phyloP scores from a whole-genome alignment of 2,329 filamentous ascomycete species.

The Septoria linicola region DNA sequence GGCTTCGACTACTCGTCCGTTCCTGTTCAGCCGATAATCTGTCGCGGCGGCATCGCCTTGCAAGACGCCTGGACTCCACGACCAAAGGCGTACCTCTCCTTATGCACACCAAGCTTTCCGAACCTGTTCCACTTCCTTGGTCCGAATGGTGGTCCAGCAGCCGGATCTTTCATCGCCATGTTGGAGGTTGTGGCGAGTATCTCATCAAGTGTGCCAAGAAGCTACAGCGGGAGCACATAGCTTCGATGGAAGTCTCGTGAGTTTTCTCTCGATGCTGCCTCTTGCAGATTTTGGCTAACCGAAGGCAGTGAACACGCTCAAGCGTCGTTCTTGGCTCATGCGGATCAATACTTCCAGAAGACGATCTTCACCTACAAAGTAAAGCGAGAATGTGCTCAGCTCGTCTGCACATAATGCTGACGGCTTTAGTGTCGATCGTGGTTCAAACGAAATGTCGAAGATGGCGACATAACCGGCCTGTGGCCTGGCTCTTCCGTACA shows the following conservation, averaged over 20 bases:
- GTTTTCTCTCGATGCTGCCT: neutral
- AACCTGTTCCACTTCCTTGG: conserved; percentile 17
- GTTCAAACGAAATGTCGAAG: neutral
- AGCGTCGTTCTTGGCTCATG: neutral
- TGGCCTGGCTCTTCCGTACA: neutral
- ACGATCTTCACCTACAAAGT: neutral
- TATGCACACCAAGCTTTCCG: conserved; percentile 30
- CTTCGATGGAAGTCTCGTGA: conserved; percentile 13
- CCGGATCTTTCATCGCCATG: neutral
- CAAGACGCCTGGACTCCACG: conserved; percentile 39
- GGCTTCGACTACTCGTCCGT: conserved; percentile 38
- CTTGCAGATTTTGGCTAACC: neutral
- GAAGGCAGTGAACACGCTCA: neutral
- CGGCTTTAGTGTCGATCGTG: neutral
- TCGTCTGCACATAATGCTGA: too few species aligned
- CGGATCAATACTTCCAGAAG: neutral
- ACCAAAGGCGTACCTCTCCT: conserved; percentile 38
- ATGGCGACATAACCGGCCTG: neutral
- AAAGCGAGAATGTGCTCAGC: too few species aligned
- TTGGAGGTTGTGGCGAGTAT: conserved; percentile 11
- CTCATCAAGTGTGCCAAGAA: conserved; percentile 28
- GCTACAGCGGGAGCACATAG: conserved; percentile 31
- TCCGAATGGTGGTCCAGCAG: neutral
- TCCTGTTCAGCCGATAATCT: conserved; percentile 32
- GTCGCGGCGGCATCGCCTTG: conserved; percentile 32